A percentile compares a stretch with the other conserved stretches of the same genome.
phyloP scores from a whole-genome alignment of 805 yeast species.

The Barnettozyma wickerhamii region DNA sequence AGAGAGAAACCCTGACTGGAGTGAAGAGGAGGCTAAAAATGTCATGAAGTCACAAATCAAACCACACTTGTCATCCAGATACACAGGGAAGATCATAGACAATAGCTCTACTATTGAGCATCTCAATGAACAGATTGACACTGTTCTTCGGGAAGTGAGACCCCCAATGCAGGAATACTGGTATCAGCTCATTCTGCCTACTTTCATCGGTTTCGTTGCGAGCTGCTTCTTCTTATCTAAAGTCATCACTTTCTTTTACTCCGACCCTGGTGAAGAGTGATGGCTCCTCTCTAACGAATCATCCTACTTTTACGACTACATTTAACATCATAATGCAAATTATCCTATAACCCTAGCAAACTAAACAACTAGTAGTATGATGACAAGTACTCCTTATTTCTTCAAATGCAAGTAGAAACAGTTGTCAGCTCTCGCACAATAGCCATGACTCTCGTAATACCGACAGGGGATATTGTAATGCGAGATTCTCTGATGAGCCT shows the following conservation, averaged over 20 bases:
- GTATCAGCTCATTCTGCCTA: constrained; percentile 4
- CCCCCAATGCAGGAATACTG: constrained; percentile 11
- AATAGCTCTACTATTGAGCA: constrained; percentile 48
- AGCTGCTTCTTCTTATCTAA: constrained; percentile 3
- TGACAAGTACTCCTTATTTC: not conserved
- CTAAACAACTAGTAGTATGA: no score
- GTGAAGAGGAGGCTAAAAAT: constrained; percentile 60
- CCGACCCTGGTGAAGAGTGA: constrained; percentile 11
- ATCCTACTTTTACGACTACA: no score
- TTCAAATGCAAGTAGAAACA: constrained; percentile 9
- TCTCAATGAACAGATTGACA: constrained; percentile 40
- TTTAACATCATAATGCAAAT: no score
- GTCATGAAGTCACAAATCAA: constrained; percentile 79
- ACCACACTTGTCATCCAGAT: constrained; percentile 46
- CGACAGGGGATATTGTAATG: constrained; percentile 1
- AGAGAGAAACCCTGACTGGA: constrained; percentile 62
- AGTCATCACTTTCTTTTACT: constrained; percentile 4
- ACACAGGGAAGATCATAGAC: constrained; percentile 64
- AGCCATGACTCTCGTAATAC: not conserved
- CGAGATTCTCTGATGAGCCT: not conserved
- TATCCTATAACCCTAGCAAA: no score
- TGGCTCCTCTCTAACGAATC: no score
- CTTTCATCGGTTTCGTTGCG: constrained; percentile 5
- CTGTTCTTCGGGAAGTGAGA: constrained; percentile 17
- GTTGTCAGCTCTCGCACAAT: constrained; percentile 7